These are phyloP conservation scores for Gaertneriomyces sp. DNA, from an alignment of 192 early-diverging fungal species.

Conservation along the genomic window DNA sequence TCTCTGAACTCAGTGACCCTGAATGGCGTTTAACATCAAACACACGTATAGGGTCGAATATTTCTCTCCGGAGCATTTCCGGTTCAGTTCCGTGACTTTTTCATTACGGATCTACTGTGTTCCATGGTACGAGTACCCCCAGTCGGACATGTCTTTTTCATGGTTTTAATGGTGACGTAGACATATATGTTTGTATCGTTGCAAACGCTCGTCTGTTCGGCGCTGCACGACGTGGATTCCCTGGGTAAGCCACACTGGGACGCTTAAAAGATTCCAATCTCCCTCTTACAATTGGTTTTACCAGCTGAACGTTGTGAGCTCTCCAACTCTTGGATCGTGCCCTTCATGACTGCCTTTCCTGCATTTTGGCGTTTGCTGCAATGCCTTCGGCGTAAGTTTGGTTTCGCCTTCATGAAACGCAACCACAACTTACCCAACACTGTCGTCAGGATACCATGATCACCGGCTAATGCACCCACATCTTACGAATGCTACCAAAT, in stretches of 20 bases:
- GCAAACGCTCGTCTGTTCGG: conserved; percentile 28
- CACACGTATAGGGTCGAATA: conserved; percentile 16
- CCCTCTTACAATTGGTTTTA: not conserved
- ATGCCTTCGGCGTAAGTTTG: conserved; percentile 31
- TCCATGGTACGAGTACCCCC: conserved; percentile 24
- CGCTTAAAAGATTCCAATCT: not conserved
- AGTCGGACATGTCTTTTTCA: too few species aligned
- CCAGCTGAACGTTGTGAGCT: conserved; percentile 27
- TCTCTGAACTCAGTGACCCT: not conserved
- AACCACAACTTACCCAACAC: not conserved
- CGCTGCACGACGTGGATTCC: conserved; percentile 16
- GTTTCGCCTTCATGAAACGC: not conserved
- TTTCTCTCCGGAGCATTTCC: conserved; percentile 23
- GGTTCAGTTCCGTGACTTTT: conserved; percentile 46
- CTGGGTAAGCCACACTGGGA: conserved; percentile 2
- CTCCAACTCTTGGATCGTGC: conserved; percentile 31
- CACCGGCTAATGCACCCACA: conserved; percentile 33
- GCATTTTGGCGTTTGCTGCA: conserved; percentile 34
- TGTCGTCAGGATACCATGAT: conserved; percentile 28
- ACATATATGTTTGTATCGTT: conserved; percentile 36
- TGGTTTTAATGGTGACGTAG: not conserved
- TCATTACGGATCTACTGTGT: conserved; percentile 36
- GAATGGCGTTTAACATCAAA: not conserved
- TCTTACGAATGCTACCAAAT: conserved; percentile 40
- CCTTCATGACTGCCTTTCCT: conserved; percentile 30